phyloP scores from a whole-genome alignment of 2,329 filamentous ascomycete species.

The Alternaria solani region DNA sequence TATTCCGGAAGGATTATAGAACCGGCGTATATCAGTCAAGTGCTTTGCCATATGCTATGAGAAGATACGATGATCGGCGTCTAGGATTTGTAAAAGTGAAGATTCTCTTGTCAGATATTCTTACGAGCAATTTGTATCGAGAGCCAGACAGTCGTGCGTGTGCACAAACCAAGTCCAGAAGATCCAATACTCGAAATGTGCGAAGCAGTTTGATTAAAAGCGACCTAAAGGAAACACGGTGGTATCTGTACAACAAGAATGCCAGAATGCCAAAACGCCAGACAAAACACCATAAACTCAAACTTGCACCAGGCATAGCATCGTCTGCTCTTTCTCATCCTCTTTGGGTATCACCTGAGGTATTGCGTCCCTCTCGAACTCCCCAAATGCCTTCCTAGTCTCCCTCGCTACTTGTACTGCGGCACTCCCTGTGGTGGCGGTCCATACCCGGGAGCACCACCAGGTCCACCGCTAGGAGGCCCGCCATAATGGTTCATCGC shows the following conservation, averaged over 20 bases:
- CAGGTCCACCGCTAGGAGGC: background rate
- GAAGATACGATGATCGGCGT: background rate
- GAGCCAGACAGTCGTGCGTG: background rate
- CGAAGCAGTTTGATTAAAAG: background rate
- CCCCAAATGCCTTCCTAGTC: background rate
- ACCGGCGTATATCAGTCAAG: background rate
- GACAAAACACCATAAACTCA: background rate
- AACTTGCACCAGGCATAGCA: background rate
- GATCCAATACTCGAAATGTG: background rate
- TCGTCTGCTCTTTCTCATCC: background rate
- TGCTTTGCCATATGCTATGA: background rate
- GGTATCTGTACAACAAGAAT: background rate
- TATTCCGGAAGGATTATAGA: background rate
- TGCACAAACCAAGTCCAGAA: background rate
- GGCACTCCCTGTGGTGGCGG: slow-evolving; percentile 24
- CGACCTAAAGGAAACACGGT: background rate
- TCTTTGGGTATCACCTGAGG: background rate
- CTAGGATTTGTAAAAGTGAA: no score
- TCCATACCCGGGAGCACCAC: slow-evolving; percentile 11
- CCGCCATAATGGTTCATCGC: slow-evolving; percentile 27
- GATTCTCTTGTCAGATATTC: background rate
- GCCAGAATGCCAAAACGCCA: background rate
- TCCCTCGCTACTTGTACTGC: slow-evolving; percentile 19
- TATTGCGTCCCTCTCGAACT: background rate
- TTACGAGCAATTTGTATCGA: background rate